phyloP scores from a whole-genome alignment of 768 basidiomycete species.

The Rhodotorula babjevae region DNA sequence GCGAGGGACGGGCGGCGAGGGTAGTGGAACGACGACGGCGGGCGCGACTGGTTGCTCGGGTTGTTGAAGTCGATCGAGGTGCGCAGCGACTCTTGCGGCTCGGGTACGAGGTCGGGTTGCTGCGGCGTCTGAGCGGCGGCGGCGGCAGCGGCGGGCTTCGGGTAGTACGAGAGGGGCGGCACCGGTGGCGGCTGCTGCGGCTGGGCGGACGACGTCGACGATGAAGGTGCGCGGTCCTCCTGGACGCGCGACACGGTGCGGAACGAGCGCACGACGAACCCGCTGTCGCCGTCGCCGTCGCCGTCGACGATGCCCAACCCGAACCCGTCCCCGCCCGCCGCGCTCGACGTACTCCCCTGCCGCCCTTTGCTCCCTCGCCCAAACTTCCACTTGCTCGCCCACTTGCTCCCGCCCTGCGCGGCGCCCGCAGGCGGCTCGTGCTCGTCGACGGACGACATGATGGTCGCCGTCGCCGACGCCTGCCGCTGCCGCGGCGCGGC shows the following conservation, averaged over 20 bases:
- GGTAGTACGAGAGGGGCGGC: neutral
- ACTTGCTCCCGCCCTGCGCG: constrained; percentile 5
- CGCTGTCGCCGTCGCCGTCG: constrained; percentile 16
- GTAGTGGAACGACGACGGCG: neutral
- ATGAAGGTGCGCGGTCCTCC: constrained; percentile 14
- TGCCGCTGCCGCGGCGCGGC: neutral
- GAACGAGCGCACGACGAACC: constrained; percentile 37
- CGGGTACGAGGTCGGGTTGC: neutral
- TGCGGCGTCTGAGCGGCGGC: neutral
- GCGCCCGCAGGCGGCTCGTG: too few species aligned
- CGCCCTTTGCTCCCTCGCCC: constrained; percentile 17
- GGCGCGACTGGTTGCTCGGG: neutral
- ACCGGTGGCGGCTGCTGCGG: neutral
- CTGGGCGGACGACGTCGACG: neutral
- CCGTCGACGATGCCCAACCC: neutral
- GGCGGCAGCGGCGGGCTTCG: neutral
- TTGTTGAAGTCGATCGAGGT: constrained; percentile 13
- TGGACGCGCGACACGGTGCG: constrained; percentile 34
- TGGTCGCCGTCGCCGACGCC: constrained; percentile 3
- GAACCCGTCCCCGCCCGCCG: neutral
- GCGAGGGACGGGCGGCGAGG: constrained; percentile 30
- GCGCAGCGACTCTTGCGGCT: constrained; percentile 18
- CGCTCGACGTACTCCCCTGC: constrained; percentile 17
- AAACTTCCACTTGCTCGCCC: constrained; percentile 19
- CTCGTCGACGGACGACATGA: neutral